Evolutionary conservation across 2,329 filamentous ascomycete species (phyloP).

Genomic region (Ophiocordyceps camponoti-floridani): DNA sequence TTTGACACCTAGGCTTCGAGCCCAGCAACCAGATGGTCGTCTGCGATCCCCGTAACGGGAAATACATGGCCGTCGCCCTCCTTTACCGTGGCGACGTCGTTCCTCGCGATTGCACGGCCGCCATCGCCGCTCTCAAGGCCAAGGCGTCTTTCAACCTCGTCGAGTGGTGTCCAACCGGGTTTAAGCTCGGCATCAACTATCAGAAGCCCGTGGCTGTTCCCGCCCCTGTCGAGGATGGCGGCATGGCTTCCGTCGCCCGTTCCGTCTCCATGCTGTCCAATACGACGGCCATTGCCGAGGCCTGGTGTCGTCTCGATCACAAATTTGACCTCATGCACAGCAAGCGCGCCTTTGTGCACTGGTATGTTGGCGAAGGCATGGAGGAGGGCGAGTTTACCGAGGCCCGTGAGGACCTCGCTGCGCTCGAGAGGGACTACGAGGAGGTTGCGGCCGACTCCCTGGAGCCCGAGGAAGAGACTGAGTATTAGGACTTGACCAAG

Average conservation of each 20-base stretch:
- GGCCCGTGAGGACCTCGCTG: conserved; percentile 70
- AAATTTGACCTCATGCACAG: conserved; percentile 68
- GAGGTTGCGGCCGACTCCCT: conserved; percentile 63
- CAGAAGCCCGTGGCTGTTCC: conserved; percentile 47
- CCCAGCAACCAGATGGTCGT: conserved; percentile 68
- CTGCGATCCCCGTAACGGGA: conserved; percentile 55
- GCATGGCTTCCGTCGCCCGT: conserved; percentile 42
- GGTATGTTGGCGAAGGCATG: conserved; percentile 82
- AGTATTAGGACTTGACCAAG: conserved; percentile 48
- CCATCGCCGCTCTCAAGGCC: conserved; percentile 49
- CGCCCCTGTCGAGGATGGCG: conserved; percentile 32
- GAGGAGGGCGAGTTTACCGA: conserved; percentile 83
- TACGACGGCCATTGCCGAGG: conserved; percentile 57
- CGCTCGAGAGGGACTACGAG: conserved; percentile 74
- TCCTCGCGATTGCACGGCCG: conserved; percentile 49
- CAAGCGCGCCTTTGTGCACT: conserved; percentile 61
- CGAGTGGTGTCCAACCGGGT: conserved; percentile 59
- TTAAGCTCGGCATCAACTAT: conserved; percentile 64
- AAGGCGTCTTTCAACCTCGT: conserved; percentile 57
- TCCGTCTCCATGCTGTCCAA: conserved; percentile 57
- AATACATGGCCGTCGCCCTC: conserved; percentile 60
- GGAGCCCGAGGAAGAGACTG: conserved; percentile 43
- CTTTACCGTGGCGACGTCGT: conserved; percentile 57
- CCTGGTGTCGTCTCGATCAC: conserved; percentile 54
- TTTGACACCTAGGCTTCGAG: conserved; percentile 39